Evolutionary conservation across 2,329 filamentous ascomycete genomes (phyloP), one percentile per base, ranked within the genome.

Genomic region (Cadophora sp.): DNA sequence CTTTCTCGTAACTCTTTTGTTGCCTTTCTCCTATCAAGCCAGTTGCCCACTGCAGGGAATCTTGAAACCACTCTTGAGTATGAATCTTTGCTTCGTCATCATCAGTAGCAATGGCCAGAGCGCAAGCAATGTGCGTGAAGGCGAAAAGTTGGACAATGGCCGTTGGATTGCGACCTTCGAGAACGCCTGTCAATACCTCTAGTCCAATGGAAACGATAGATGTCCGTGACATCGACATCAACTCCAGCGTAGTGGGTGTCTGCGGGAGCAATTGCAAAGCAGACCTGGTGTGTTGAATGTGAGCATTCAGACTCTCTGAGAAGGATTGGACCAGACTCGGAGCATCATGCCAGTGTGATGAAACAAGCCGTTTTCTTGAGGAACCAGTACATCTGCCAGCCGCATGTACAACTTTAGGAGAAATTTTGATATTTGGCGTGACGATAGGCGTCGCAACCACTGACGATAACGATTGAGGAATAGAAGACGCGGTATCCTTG

Each of bases 111-210:
- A 75, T 72, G 3, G 70, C 69, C 19, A 71, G 64, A 11, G 74
- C 73, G 55, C 71, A 76, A 24, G 73, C 73, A 8, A 76, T 64
- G 69, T 76, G 73, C 14, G 73, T 74, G 26, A 75, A 75, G 4
- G 73, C 71, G 62, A 75, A 76, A 14, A 73, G 65, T 53, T 73
- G 69, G 12, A 75, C 67, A 24, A 74, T 70, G 11, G 73, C 69
- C 12, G 71, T 73, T 40, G 74, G 74, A 37, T 71, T 70, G 34
- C 73, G 67, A n/a, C 71, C 72, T 62, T 74, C 72, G 12, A 76
- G 69, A 31, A 75, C 70, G 0, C 69, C 71, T 26, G 68, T 68
- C 11, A 76, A 59, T 4, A 70, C 73, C 40, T 75, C 73, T 6
- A 76, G 65, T 1, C 74, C 74, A 27, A 73, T 73, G 4, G 72